These are phyloP conservation scores for Coniophora puteana DNA, from an alignment of 1,284 basidiomycete species.

Conservation along the genomic window DNA sequence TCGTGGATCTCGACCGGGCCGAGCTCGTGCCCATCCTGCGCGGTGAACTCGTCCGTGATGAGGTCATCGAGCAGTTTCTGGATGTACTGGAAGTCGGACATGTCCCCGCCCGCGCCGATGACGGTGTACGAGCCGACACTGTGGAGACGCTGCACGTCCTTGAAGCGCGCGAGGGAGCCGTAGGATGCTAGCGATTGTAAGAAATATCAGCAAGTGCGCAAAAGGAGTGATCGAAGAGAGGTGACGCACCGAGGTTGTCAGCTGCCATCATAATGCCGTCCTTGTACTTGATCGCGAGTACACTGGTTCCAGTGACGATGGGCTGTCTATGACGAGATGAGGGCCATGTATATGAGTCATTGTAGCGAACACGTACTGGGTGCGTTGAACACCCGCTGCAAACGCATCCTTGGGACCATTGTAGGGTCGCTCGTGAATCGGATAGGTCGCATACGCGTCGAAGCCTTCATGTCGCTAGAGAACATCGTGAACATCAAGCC, in stretches of 20 bases:
- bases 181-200: constrained; percentile 74
- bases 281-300: constrained; percentile 92
- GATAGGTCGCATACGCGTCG: constrained; percentile 73
- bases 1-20: constrained; percentile 93
- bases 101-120: constrained; percentile 92
- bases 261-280: constrained; percentile 99
- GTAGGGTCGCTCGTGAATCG: constrained; percentile 58
- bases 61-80: constrained; percentile 75
- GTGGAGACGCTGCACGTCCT: constrained; percentile 88
- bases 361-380: constrained; percentile 53
- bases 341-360: background rate
- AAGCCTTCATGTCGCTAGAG: constrained; percentile 64
- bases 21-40: constrained; percentile 81
- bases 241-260: constrained; percentile 86
- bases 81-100: constrained; percentile 97
- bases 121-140: constrained; percentile 83
- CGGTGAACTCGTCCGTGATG: constrained; percentile 76
- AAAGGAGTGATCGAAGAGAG: background rate
- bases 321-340: constrained; percentile 62
- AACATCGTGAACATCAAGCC: background rate
- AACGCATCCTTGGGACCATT: constrained; percentile 54
- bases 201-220: background rate
- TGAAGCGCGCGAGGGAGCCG: constrained; percentile 96
- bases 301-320: constrained; percentile 95
- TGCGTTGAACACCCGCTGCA: constrained; percentile 64